phyloP scores from a whole-genome alignment of 768 basidiomycete genomes.

The Termitomyces sp. region DNA sequence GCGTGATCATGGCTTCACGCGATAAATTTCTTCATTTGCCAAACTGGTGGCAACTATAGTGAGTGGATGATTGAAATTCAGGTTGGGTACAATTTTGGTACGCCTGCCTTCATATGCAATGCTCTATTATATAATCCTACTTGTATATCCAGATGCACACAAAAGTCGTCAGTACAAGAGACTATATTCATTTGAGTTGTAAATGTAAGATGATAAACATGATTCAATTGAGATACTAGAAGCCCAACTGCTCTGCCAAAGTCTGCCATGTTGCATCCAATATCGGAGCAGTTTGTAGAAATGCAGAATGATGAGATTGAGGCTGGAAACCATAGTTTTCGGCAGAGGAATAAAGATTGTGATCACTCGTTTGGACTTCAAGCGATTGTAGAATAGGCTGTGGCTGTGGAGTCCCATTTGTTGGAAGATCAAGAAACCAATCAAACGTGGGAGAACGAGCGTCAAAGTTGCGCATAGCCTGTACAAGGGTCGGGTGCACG shows the following conservation, averaged over 20 bases:
- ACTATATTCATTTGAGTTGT: too few relatives aligned
- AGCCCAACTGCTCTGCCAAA: slow-evolving; percentile 65
- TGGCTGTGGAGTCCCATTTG: background rate
- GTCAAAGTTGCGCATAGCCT: slow-evolving; percentile 33
- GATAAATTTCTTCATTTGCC: too few relatives aligned
- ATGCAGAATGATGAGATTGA: slow-evolving; percentile 3
- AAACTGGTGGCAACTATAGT: too few relatives aligned
- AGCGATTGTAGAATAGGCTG: background rate
- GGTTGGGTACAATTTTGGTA: too few relatives aligned
- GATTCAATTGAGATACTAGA: slow-evolving; percentile 14
- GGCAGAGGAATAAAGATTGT: slow-evolving; percentile 2
- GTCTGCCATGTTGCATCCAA: slow-evolving; percentile 62
- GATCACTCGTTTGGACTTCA: slow-evolving; percentile 4
- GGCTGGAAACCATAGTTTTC: slow-evolving; percentile 7
- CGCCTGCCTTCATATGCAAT: too few relatives aligned
- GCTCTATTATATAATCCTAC: background rate
- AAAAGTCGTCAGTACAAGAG: background rate
- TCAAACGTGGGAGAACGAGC: slow-evolving; percentile 18
- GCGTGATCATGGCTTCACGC: too few relatives aligned
- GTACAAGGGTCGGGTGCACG: slow-evolving; percentile 48
- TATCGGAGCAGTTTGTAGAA: slow-evolving; percentile 26
- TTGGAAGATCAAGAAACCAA: slow-evolving; percentile 22
- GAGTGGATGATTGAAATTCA: background rate
- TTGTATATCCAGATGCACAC: background rate
- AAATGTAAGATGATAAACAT: background rate